Base-by-base conservation (phyloP, 225 moss, liverwort and hornwort genomes). In the Neckera pumila region DNA sequence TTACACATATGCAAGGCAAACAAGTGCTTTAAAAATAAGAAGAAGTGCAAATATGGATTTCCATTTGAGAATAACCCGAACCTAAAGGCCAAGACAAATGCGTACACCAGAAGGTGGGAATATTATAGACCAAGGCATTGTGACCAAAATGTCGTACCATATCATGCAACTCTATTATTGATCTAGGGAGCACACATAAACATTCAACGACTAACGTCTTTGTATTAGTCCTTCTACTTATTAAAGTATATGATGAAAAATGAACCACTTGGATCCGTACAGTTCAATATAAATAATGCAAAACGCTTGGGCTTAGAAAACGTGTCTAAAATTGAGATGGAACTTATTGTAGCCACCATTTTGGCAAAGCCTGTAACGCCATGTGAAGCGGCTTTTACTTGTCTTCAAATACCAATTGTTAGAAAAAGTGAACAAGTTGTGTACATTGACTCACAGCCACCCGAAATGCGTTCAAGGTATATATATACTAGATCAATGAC, bases 241-340 rank as follows among this genome's bases (percentile, higher is more conserved):
- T 70, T 40, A 25, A 70, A 70, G 14, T 70, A 42, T 40, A 42
- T 8, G 14, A 40, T 70, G 40, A 70, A 25, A 70, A 42, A 26
- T 0, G 1, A 70, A 26, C 14, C 4, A 25, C 4, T 70, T 40
- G 25, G 25, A 70, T 70, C 1, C 26, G 0, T 42, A 12, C 2
- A 22, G 1, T 67, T 67, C 22, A n/a, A 67, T 12, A 38, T 12
- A 67, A 22, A n/a, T 12, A 67, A 67, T 38, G 1, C 1, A 1
- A 67, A n/a, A n/a, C 6, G 2, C 13, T n/a, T 7, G 22, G 67
- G 11, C 30, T 63, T 10, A 34, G 5, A 34, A 0, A 34, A 17
- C 1, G 5, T 65, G 34, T 65, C 65, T 65, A 34, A 34, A 65
- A 34, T 34, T 65, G 65, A 65, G 18, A 38, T 38, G 12, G 67